Conservation (phyloP, 805 yeast species). For the Cephaloascus fragrans region DNA sequence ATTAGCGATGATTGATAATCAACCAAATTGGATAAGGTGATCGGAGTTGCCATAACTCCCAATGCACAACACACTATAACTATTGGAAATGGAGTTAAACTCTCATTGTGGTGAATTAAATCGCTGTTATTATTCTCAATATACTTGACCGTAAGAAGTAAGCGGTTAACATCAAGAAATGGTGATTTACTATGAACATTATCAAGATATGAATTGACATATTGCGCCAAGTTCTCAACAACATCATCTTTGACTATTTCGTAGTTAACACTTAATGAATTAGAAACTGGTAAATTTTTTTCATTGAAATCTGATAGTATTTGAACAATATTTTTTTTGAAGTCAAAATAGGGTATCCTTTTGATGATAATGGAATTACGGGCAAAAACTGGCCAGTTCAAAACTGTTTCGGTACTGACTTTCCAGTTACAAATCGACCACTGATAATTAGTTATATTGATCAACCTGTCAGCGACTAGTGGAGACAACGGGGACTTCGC, state of each 20-base stretch:
- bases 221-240: conserved; percentile 1
- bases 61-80: conserved; percentile 1
- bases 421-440: background rate
- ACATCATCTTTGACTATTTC: background rate
- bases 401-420: background rate
- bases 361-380: background rate
- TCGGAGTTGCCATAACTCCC: conserved; percentile 3
- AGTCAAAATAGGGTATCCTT: background rate
- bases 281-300: background rate
- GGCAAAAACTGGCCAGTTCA: background rate
- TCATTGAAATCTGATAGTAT: background rate
- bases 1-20: conserved; percentile 1
- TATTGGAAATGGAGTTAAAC: conserved; percentile 1
- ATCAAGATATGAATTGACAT: conserved; percentile 4
- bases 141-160: conserved; percentile 1
- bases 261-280: background rate
- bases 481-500: no score
- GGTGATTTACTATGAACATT: conserved; percentile 5
- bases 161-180: conserved; percentile 2
- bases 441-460: background rate
- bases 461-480: background rate
- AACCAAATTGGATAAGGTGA: background rate
- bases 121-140: background rate
- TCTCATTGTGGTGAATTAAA: background rate
- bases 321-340: background rate